Percentiles rank a stretch among this genome's conserved stretches.
Conservation (phyloP, 2,329 filamentous ascomycete genomes). For the Monilinia laxa region DNA sequence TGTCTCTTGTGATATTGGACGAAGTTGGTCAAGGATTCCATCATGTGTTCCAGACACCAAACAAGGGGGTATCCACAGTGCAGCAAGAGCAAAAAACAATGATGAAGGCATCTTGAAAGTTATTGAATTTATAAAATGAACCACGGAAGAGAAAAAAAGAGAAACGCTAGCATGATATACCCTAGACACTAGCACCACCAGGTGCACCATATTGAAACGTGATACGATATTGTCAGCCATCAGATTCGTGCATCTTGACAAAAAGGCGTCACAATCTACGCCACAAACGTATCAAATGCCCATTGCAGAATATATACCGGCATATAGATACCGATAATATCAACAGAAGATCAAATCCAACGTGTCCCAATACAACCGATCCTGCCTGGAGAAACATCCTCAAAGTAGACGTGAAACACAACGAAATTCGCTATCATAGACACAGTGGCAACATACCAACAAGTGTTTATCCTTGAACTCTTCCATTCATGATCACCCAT, state of each 20-base stretch:
- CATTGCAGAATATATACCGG: background rate
- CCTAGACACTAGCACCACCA: background rate
- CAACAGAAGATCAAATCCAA: background rate
- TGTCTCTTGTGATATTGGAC: background rate
- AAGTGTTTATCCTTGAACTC: too few species aligned
- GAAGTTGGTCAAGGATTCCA: background rate
- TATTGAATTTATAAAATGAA: background rate
- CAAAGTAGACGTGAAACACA: too few species aligned
- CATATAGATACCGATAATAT: background rate
- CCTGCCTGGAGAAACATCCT: too few species aligned
- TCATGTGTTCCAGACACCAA: background rate
- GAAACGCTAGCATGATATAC: background rate
- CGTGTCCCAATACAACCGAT: background rate
- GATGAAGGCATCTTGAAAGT: background rate
- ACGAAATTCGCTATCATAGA: too few species aligned
- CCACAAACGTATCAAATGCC: background rate
- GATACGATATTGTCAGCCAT: background rate
- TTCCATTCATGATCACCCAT: too few species aligned
- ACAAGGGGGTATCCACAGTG: background rate
- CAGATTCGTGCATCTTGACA: background rate
- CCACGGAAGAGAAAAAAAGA: background rate
- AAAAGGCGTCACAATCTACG: background rate
- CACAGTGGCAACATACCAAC: too few species aligned
- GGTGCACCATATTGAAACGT: background rate
- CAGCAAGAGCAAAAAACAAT: background rate